Evolutionary conservation across 148 eudicot genomes (phyloP).

Genomic region (Euryodendron excelsum): DNA sequence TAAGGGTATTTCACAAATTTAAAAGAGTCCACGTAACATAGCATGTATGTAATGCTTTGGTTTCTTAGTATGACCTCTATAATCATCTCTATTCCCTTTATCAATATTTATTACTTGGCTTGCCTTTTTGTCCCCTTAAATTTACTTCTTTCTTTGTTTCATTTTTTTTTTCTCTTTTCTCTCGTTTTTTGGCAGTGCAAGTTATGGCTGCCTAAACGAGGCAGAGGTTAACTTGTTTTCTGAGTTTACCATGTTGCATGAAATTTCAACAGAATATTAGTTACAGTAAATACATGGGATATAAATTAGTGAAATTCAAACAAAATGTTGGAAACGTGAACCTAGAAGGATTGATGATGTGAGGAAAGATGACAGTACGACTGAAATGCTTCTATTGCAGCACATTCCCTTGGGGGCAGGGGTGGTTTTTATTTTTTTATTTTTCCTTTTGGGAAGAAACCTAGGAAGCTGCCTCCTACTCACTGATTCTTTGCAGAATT

Average conservation of each 20-base stretch:
- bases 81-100: too few relatives aligned
- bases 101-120: too few relatives aligned
- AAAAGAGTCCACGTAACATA: too few relatives aligned
- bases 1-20: too few relatives aligned
- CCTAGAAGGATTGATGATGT: not conserved
- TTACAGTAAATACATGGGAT: not conserved
- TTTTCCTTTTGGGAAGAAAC: too few relatives aligned
- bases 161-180: too few relatives aligned
- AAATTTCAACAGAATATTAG: too few relatives aligned
- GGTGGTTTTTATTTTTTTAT: not conserved
- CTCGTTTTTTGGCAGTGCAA: not conserved
- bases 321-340: not conserved
- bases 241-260: not conserved
- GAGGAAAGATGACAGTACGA: not conserved
- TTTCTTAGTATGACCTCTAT: too few relatives aligned
- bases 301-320: not conserved
- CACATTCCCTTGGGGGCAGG: not conserved
- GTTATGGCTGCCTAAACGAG: not conserved
- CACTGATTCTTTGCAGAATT: not conserved
- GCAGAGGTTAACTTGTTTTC: not conserved
- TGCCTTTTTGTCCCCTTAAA: too few relatives aligned
- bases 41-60: too few relatives aligned
- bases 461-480: not conserved
- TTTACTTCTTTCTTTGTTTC: too few relatives aligned
- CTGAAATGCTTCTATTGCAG: not conserved